Base-by-base conservation (phyloP, 352 stramenopile genomes). In the Globisporangium okanoganense region DNA sequence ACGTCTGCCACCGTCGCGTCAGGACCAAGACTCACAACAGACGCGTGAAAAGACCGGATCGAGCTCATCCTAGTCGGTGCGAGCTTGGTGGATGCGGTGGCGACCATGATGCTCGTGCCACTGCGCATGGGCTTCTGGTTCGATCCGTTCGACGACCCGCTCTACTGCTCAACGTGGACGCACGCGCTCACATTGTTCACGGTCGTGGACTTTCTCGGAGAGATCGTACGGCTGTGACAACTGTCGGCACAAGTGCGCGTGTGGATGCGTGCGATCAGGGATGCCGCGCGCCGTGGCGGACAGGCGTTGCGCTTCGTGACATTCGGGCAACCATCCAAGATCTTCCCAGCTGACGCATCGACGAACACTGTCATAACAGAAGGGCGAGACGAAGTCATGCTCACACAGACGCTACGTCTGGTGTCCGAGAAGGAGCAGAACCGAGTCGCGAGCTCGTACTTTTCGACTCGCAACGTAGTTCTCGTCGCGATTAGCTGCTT, bases 131-230 rank as follows among this genome's bases (percentile, higher is more conserved):
- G 25, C 2, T 25, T 53, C 14, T 53, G 25, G 47, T 53, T 53
- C 8, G 47, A 53, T 20, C 25, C 24, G 6, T 53, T 38, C 25
- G 38, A 53, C 47, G 25, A 53, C 7, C 25, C 47, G 29, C 29
- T 33, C 29, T 33, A 33, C 29, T 6, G 29, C 29, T 33, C 29
- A 6, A 33, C n/a, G 2, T 84, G 75, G 72, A 59, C 64, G 5
- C 18, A 38, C 18, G 65, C 66, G 9, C 60, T 80, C 16, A 35
- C 68, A 5, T 20, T 66, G 2, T 71, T 78, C 31, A 79, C 67
- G 1, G 18, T 54, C 18, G 25, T 76, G 16, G 71, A 84, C 40
- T 14, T 79, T 24, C 6, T 51, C 16, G 72, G 68, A 4, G 73
- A 68, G 20, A 3, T 71, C 7, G 13, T 78, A 13, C 66, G 71